These are phyloP conservation scores for Pleurotus pulmonarius DNA, from an alignment of 768 basidiomycete species.

Conservation along the genomic window DNA sequence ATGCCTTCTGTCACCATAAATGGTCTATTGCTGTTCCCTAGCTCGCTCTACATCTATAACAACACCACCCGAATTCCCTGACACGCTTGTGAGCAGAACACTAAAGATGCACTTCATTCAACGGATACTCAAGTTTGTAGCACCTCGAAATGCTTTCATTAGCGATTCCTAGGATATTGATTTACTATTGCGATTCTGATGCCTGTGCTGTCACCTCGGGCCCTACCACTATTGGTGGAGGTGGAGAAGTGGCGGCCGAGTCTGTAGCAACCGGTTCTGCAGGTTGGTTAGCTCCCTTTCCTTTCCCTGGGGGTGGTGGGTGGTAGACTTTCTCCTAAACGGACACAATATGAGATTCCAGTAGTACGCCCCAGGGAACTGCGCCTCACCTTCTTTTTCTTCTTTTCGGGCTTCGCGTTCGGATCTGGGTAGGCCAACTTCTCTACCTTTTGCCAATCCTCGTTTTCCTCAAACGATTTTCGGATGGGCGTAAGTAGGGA, in stretches of 20 bases:
- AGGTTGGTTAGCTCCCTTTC: slow-evolving; percentile 45
- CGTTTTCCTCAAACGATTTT: slow-evolving; percentile 66
- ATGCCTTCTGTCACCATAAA: too few species aligned
- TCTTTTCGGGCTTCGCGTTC: slow-evolving; percentile 55
- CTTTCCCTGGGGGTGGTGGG: slow-evolving; percentile 79
- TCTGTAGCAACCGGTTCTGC: slow-evolving; percentile 13
- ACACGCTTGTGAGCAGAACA: too few species aligned
- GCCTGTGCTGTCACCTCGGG: too few species aligned
- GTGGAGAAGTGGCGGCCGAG: not conserved
- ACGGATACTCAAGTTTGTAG: too few species aligned
- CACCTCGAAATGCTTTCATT: too few species aligned
- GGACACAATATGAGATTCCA: not conserved
- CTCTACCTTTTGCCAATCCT: slow-evolving; percentile 79
- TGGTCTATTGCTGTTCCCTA: too few species aligned
- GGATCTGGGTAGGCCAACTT: slow-evolving; percentile 83
- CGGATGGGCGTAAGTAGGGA: slow-evolving; percentile 78
- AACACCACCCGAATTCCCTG: too few species aligned
- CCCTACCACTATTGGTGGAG: too few species aligned
- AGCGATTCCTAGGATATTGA: too few species aligned
- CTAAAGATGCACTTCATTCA: too few species aligned
- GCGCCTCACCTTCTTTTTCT: slow-evolving; percentile 48
- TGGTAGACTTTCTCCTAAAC: slow-evolving; percentile 75
- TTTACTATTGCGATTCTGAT: too few species aligned
- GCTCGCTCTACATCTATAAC: too few species aligned
- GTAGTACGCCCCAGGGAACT: not conserved